Percentiles rank a stretch among this genome's conserved stretches.
phyloP scores from a whole-genome alignment of 345 rosid species.

The Chamaenerion angustifolium region DNA sequence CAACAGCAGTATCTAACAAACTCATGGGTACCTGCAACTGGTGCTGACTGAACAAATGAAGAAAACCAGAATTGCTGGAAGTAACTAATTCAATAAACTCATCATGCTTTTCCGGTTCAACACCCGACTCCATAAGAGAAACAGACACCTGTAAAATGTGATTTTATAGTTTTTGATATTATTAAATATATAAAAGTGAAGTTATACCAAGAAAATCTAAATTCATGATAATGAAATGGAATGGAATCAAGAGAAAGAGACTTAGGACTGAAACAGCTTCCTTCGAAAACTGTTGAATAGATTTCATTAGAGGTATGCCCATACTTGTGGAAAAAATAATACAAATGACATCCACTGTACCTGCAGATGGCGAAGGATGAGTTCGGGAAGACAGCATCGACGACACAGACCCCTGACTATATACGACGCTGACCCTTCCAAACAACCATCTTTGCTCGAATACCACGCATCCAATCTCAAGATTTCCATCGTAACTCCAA shows the following conservation, averaged over 20 bases:
- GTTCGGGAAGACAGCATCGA: conserved; percentile 89
- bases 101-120: conserved; percentile 58
- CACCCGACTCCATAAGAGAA: conserved; percentile 53
- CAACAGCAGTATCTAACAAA: no score
- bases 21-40: conserved; percentile 56
- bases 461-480: conserved; percentile 95
- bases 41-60: conserved; percentile 76
- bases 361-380: conserved; percentile 80
- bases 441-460: conserved; percentile 50
- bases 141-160: conserved; percentile 55
- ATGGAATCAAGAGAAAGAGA: not conserved
- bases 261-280: no score
- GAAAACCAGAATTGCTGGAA: conserved; percentile 49
- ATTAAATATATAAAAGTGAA: no score
- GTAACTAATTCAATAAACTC: conserved; percentile 73
- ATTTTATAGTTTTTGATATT: no score
- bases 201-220: no score
- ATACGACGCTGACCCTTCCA: conserved; percentile 68
- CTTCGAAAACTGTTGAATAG: no score
- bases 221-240: no score
- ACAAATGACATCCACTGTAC: conserved; percentile 10
- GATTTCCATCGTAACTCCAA: conserved; percentile 87
- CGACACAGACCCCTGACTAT: conserved; percentile 78
- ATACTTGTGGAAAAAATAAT: no score
- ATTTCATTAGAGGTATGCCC: no score